phyloP scores from a whole-genome alignment of 139 green algal genomes.

The Chlorella sp. region DNA sequence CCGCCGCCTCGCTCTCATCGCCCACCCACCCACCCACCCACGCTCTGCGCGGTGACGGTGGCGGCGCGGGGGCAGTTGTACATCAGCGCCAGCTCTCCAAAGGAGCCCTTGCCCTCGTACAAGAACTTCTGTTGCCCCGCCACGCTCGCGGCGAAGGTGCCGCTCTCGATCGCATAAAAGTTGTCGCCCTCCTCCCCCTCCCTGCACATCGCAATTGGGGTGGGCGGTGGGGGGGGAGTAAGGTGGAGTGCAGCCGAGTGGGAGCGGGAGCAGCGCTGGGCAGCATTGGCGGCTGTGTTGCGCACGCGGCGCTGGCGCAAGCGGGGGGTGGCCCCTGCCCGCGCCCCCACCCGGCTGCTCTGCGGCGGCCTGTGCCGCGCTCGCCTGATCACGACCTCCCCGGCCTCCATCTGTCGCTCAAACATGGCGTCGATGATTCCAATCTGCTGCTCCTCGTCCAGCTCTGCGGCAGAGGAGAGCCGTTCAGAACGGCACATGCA shows the following conservation, averaged over 20 bases:
- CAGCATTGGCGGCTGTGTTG: too few species aligned
- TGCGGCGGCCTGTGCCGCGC: not conserved
- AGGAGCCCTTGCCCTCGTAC: slow-evolving; percentile 52
- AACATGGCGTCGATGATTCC: slow-evolving; percentile 54
- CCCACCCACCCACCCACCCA: not conserved
- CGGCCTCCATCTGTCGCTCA: slow-evolving; percentile 32
- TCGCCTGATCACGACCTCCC: slow-evolving; percentile 55
- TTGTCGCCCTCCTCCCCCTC: slow-evolving; percentile 67
- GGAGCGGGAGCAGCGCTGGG: too few species aligned
- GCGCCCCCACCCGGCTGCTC: too few species aligned
- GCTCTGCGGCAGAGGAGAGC: slow-evolving; percentile 28
- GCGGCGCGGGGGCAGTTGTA: slow-evolving; percentile 68
- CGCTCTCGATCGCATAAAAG: slow-evolving; percentile 66
- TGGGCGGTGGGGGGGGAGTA: too few species aligned
- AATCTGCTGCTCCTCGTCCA: slow-evolving; percentile 61
- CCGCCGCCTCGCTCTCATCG: too few species aligned
- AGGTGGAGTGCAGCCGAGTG: too few species aligned
- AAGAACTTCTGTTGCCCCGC: not conserved
- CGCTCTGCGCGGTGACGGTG: slow-evolving; percentile 34
- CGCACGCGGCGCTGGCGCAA: too few species aligned
- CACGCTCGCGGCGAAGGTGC: slow-evolving; percentile 50
- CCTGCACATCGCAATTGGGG: too few species aligned
- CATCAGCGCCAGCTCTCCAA: slow-evolving; percentile 72
- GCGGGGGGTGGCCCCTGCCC: too few species aligned
- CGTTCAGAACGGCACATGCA: not conserved